Evolutionary conservation across 352 stramenopile genomes (phyloP).

Genomic region (Globisporangium spiculum): DNA sequence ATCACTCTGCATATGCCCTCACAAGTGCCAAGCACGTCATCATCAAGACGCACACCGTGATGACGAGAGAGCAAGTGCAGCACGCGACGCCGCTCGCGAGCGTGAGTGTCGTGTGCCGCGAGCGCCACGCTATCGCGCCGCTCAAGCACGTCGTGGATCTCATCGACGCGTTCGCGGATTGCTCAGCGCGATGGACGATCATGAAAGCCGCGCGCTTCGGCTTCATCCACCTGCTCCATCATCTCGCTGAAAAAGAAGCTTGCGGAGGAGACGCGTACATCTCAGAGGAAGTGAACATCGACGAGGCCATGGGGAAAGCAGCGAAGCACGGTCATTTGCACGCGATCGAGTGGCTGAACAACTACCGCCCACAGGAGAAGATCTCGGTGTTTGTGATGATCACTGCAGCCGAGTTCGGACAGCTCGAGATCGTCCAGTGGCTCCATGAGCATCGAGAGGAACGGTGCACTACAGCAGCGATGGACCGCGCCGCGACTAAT

Average conservation of each 20-base stretch:
- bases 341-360: slow-evolving; percentile 31
- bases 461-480: slow-evolving; percentile 28
- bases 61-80: neutral
- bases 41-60: neutral
- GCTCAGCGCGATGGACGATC: slow-evolving; percentile 38
- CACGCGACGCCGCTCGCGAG: slow-evolving; percentile 11
- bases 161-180: slow-evolving; percentile 34
- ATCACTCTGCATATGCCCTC: neutral
- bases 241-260: slow-evolving; percentile 26
- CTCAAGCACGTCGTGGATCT: slow-evolving; percentile 40
- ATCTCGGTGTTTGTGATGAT: slow-evolving; percentile 43
- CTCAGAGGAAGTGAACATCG: slow-evolving; percentile 27
- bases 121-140: slow-evolving; percentile 17
- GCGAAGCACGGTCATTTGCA: slow-evolving; percentile 33
- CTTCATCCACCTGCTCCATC: slow-evolving; percentile 37
- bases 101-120: slow-evolving; percentile 26
- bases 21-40: neutral
- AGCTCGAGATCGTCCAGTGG: slow-evolving; percentile 34
- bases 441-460: slow-evolving; percentile 27
- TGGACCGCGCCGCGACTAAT: slow-evolving; percentile 40
- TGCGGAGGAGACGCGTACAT: slow-evolving; percentile 9
- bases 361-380: slow-evolving; percentile 24
- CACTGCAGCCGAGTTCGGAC: slow-evolving; percentile 30
- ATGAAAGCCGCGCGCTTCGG: slow-evolving; percentile 31
- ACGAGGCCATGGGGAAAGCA: slow-evolving; percentile 34